Evolutionary conservation across 148 eudicot species (phyloP), one percentile per base, ranked within the genome.

Genomic region (Cornus controversa): DNA sequence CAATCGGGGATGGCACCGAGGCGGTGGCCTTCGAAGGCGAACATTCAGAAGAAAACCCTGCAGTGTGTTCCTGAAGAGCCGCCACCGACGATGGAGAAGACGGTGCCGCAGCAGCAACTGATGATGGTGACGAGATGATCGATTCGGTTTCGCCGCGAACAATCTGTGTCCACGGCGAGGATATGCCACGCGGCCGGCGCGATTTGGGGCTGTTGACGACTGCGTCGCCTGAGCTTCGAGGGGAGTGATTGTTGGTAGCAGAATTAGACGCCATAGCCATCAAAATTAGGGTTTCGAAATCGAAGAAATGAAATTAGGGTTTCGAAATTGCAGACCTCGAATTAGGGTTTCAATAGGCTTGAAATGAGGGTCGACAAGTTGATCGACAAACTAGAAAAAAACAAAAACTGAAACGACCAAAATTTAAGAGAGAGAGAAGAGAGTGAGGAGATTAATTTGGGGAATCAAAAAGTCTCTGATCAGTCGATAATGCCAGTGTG

Each of bases 91-190:
- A 65, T 10, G 85, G 71, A 58, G 77, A 62, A 1, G 70, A 67
- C 26, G 81, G 75, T 29, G 72, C 14, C 9, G 27, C 80, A 6
- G 25, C 47, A 9, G 47, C 78, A 36, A 9, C 45, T 15, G 83
- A 24, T 14, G 80, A 34, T 3, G 73, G 10, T 18, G 86, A 69
- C 11, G 84, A 54, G 45, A 76, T 78, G 67, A 68, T 50, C 36
- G 79, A 28, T 8, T 84, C 90, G 15, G 86, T 71, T 62, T 83
- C 89, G 2, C 83, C 86, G 3, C 86, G 86, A 9, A 85, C 88
- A 63, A 81, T 72, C 82, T 79, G 87, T 2, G 71, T 76, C 94
- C 91, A 88, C 26, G 90, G 90, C 2, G 89, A 72, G 27, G 84
- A 64, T 20, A 18, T 79, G 29, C 81, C 77, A 20, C 76, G 74